Evolutionary conservation across 257 asterid genomes (phyloP), one percentile per base, ranked within the genome.

Genomic region (Eucommia ulmoides): DNA sequence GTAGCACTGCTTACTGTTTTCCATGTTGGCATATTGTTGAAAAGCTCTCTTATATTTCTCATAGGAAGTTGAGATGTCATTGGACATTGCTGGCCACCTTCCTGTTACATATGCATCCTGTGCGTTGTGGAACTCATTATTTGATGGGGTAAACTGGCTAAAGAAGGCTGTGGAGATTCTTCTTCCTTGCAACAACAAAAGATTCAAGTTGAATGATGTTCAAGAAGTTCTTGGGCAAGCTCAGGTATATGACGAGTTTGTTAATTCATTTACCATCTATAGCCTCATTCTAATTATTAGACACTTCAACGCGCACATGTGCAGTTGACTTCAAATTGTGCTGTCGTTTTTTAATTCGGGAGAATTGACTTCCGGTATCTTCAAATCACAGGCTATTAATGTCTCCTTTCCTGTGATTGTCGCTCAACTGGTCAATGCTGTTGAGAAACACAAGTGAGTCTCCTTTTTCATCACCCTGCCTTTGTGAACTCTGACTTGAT

Each of bases 361-460:
- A 22, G 24, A 15, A 42, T 42, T 42, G 22, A 24, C 42, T 12
- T 54, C 42, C 68, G 19, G 53, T 58, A 33, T 53, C 50, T 51
- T 64, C 45, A 46, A 65, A 41, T 64, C 72, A 79, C 91, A 88
- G 97, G 65, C 60, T 54, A 62, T 54, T 52, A 58, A 51, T 58
- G 65, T 74, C 49, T 63, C 75, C 49, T 88, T 74, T 45, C 89
- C 94, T 25, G 51, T 53, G 67, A 47, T 83, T 64, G 58, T 67
- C 58, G 64, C 66, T 22, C 66, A 41, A 54, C 74, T 88, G 59
- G 76, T 48, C 60, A 68, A 71, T 50, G 87, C 88, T 50, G 70
- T 79, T 56, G 66, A 64, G 61, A 79, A 73, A 64, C 94, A 88
- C 63, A 73, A 62, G 97, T 83, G 78, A 76, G 94, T 69, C 60